Conservation (phyloP, 305 asterid species). For the Solanum hybrid region DNA sequence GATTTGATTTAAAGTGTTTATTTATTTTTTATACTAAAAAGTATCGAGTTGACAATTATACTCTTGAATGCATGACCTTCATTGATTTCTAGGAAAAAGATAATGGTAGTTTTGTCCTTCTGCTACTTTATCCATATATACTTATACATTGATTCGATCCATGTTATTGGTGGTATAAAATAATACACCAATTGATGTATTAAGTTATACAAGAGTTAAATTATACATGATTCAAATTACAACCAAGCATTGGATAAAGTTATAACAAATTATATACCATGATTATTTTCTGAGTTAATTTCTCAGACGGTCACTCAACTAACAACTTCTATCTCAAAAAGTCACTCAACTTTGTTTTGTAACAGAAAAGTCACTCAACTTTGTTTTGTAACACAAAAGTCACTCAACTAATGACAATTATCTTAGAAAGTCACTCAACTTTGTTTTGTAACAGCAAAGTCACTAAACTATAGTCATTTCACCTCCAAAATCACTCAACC, state of each 20-base stretch:
- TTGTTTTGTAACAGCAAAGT: neutral
- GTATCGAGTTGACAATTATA: neutral
- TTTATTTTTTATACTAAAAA: neutral
- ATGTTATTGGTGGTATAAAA: neutral
- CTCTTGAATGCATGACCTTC: neutral
- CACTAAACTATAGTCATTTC: neutral
- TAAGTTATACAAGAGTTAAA: neutral
- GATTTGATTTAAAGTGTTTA: neutral
- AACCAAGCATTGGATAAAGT: neutral
- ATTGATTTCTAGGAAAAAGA: neutral
- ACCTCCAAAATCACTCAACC: neutral
- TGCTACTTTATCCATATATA: neutral
- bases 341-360: neutral
- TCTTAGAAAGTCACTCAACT: neutral
- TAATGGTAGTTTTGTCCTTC: neutral
- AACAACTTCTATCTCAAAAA: neutral
- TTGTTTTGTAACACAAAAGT: neutral
- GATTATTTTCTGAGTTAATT: neutral
- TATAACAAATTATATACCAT: neutral
- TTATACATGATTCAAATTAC: neutral
- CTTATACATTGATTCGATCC: neutral
- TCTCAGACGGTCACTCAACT: neutral
- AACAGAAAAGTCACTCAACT: neutral
- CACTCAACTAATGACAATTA: neutral
- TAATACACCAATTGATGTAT: neutral